phyloP scores from a whole-genome alignment of 371 early-diverging fungal species.

The Funneliformis caledonium region DNA sequence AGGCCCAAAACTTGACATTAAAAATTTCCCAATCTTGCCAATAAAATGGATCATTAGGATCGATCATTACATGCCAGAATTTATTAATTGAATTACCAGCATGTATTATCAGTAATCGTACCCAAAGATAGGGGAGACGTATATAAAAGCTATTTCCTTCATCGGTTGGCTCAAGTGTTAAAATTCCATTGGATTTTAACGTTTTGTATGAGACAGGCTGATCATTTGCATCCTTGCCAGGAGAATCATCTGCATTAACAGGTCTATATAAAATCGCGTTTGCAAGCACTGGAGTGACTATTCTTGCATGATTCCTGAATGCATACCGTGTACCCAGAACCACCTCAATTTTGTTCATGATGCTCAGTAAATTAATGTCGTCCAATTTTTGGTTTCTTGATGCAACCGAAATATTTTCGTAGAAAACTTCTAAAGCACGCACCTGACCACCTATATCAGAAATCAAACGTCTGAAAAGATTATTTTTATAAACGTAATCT shows the following conservation, averaged over 20 bases:
- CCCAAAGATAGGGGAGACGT: conserved; percentile 1
- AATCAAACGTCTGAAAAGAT: not conserved
- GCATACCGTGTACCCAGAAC: not conserved
- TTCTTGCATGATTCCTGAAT: not conserved
- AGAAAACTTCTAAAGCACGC: conserved; percentile 4
- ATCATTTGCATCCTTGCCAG: not conserved
- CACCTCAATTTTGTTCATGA: not conserved
- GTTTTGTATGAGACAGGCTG: not conserved
- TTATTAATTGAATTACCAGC: not conserved
- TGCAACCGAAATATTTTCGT: not conserved
- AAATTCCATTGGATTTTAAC: conserved; percentile 19
- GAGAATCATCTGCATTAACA: not conserved
- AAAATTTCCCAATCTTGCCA: conserved; percentile 14
- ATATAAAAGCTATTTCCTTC: not conserved
- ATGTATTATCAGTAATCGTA: conserved; percentile 2
- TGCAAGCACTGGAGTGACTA: conserved; percentile 5
- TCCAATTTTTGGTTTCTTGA: not conserved
- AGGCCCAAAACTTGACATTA: conserved; percentile 12
- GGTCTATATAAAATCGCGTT: conserved; percentile 16
- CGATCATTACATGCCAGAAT: conserved; percentile 20
- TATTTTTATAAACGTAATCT: not conserved
- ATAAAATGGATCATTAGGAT: conserved; percentile 17
- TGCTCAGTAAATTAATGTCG: conserved; percentile 9
- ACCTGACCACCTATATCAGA: conserved; percentile 28
- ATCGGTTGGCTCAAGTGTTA: not conserved